Evolutionary conservation across 805 yeast genomes (phyloP), one percentile per base, ranked within the genome.

Genomic region (Ogataea pilisensis): DNA sequence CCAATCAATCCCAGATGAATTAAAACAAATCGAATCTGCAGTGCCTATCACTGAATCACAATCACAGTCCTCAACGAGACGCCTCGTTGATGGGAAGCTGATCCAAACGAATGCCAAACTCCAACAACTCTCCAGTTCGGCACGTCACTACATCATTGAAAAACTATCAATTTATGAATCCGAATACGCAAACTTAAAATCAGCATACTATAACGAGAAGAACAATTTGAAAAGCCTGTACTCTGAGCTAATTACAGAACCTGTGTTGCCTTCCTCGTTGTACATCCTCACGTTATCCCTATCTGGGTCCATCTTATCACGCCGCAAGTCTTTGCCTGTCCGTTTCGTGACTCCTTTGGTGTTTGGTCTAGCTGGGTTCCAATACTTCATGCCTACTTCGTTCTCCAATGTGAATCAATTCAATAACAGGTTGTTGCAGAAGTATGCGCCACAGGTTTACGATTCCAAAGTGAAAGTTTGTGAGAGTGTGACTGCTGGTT

Each of bases 271-370:
- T 16, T 66, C 68, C 32, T 55, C 73, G 31, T 69, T 79, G 37
- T 73, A 75, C 51, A 73, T 79, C 5, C 60, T 80, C 30, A 78
- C 85, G 0, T 66, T 73, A 5, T 61, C 80, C 4, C 70, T 81
- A 45, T 53, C 77, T 2, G 83, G 84, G 11, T 76, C 84, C 2
- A 73, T 81, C 41, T 45, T 76, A 26, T 75, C 68, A 13, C 67
- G 69, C 42, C 72, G 66, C 46, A 67, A 75, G 49, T 51, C 72
- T 1, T 56, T 78, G 8, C 76, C 77, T 1, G 28, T 72, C 5
- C 68, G 86, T 48, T 74, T 78, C 45, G 26, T 72, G 4, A 61
- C 76, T 4, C 85, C 86, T 1, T 37, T 73, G 13, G 37, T 67
- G 0, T 69, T 78, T 47, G 84, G 81, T 25, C 56, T 68, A 13